A percentile compares a stretch with the other conserved stretches of the same genome.
phyloP scores from a whole-genome alignment of 306 rosid genomes.

The Cucurbita ficifolia region DNA sequence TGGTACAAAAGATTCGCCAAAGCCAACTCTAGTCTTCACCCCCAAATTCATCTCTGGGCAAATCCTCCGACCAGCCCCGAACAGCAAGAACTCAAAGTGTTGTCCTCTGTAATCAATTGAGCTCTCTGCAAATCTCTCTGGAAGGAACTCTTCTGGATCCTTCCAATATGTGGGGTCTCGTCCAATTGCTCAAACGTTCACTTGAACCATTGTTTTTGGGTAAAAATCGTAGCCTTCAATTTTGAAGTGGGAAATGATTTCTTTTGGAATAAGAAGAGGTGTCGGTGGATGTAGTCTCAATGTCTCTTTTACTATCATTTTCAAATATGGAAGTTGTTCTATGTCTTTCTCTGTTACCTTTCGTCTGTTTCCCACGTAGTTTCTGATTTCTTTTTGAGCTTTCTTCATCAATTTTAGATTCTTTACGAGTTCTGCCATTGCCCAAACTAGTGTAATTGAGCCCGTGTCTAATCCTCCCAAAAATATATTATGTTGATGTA shows the following conservation, averaged over 20 bases:
- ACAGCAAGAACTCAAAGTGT: slow-evolving; percentile 24
- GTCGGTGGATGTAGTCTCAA: slow-evolving; percentile 34
- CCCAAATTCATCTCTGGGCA: slow-evolving; percentile 28
- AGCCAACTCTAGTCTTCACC: slow-evolving; percentile 6
- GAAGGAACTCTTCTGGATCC: slow-evolving; percentile 29
- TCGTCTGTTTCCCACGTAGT: slow-evolving; percentile 5
- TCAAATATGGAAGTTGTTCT: slow-evolving; percentile 15
- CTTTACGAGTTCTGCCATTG: slow-evolving; percentile 22
- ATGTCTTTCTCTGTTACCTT: slow-evolving; percentile 17
- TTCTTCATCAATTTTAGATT: slow-evolving; percentile 6
- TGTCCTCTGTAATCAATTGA: slow-evolving; percentile 26
- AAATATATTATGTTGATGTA: slow-evolving; percentile 14
- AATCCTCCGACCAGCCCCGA: slow-evolving; percentile 31
- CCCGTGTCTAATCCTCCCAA: slow-evolving; percentile 22
- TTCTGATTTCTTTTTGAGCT: slow-evolving; percentile 24
- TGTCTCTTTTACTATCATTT: slow-evolving; percentile 30
- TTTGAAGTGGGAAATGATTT: slow-evolving; percentile 8
- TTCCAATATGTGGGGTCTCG: slow-evolving; percentile 21
- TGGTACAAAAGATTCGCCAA: slow-evolving; percentile 28
- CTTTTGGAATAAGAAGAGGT: slow-evolving; percentile 31
- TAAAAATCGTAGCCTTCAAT: slow-evolving; percentile 22
- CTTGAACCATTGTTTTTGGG: slow-evolving; percentile 14
- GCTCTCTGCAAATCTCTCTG: slow-evolving; percentile 29
- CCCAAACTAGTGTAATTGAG: slow-evolving; percentile 20
- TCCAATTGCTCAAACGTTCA: slow-evolving; percentile 30